Base-by-base conservation (phyloP, 805 yeast genomes). In the Candida quercuum region DNA sequence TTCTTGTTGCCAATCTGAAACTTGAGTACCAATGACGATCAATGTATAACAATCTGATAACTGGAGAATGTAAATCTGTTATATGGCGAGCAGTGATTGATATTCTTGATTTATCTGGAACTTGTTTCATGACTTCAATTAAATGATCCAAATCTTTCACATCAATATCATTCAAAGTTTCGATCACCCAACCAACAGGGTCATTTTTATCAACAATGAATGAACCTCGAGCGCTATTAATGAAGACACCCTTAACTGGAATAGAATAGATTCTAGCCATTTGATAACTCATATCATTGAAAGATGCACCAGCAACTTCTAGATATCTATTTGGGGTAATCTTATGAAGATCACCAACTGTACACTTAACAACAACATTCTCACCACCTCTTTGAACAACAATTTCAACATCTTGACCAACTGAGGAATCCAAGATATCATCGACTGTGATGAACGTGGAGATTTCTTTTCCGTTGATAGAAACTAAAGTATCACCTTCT, bases 11-110 rank as follows among this genome's bases (percentile, higher is more conserved):
- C 33, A 81, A 49, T 47, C 81, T 72, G 58, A 87, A 82, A 32
- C 79, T 70, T 7, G 80, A 71, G 39, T 73, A 68, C 96, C 96
- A 88, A 61, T 86, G 95, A 46, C 96, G 77, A 52, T 87, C 95
- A 35, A 88, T 72, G 49, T 73, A 76, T 10, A 84, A 69, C 2
- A 82, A 74, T n/a, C 77, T 69, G 25, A 82, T 73, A 33, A 72
- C 66, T 26, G 83, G 83, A 3, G 87, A 74, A 58, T 88, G 95
- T 43, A 83, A 68, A 54, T 87, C 96, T 3, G 86, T 72, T 33
- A 87, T 71, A 58, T 86, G 93, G 45, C 89, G 79, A 60, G 75
- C 85, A 40, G 78, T 66, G 17, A 84, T 72, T 2, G 87, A 66
- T 3, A 89, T 83, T 50, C 82, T 76, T 35, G 78, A 70, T 32